A percentile compares a stretch with the other conserved stretches of the same genome.
Conservation (phyloP, 1,284 basidiomycete genomes). For the Lentinula novae-zelandiae region DNA sequence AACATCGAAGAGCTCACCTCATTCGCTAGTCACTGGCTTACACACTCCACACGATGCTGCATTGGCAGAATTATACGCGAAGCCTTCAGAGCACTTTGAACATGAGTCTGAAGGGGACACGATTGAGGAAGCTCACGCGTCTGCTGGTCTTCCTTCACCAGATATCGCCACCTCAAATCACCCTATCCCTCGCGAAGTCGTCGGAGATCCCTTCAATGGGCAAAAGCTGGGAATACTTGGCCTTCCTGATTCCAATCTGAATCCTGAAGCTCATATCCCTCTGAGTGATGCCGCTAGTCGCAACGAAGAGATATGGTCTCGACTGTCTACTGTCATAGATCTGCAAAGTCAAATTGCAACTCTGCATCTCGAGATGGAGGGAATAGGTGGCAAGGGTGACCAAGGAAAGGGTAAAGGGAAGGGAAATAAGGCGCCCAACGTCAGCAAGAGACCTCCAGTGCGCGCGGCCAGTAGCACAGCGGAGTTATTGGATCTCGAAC, state of each 20-base stretch:
- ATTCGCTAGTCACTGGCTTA: slow-evolving; percentile 19
- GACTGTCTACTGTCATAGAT: slow-evolving; percentile 60
- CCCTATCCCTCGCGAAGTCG: slow-evolving; percentile 23
- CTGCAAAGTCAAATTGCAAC: slow-evolving; percentile 66
- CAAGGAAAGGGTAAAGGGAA: slow-evolving; percentile 32
- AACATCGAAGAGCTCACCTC: not conserved
- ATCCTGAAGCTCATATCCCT: slow-evolving; percentile 17
- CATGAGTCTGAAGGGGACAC: not conserved
- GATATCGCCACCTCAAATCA: slow-evolving; percentile 20
- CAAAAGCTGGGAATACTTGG: slow-evolving; percentile 34
- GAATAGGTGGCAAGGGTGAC: slow-evolving; percentile 38
- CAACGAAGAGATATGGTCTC: slow-evolving; percentile 59
- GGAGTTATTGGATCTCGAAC: slow-evolving; percentile 19
- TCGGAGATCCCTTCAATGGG: slow-evolving; percentile 53
- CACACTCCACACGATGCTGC: slow-evolving; percentile 63
- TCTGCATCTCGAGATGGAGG: slow-evolving; percentile 73
- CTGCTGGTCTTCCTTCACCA: slow-evolving; percentile 20
- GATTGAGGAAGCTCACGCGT: not conserved
- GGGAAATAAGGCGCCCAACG: slow-evolving; percentile 19
- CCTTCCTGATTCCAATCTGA: slow-evolving; percentile 21
- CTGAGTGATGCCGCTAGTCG: slow-evolving; percentile 24
- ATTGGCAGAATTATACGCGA: slow-evolving; percentile 43
- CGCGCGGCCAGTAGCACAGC: not conserved
- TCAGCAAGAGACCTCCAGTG: slow-evolving; percentile 18
- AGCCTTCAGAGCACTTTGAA: not conserved